These are phyloP conservation scores for Yamadazyma conglobata DNA, from an alignment of 1,139 yeast species.

Conservation along the genomic window DNA sequence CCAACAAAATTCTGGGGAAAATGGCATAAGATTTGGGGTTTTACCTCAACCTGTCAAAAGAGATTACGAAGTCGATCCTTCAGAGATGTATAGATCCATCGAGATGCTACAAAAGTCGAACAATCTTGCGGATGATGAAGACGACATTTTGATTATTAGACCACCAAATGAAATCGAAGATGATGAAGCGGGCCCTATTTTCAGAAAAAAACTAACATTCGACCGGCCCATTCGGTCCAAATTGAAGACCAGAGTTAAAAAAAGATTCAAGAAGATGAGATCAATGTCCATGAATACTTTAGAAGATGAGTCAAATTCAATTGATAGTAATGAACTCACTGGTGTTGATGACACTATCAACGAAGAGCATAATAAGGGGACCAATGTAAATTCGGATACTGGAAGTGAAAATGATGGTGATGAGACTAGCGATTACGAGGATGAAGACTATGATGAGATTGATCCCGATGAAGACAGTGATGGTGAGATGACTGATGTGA, in stretches of 20 bases:
- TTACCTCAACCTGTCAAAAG: constrained; percentile 39
- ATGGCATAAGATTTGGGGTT: constrained; percentile 36
- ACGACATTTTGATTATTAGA: constrained; percentile 76
- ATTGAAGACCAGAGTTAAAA: constrained; percentile 19
- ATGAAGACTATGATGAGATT: constrained; percentile 13
- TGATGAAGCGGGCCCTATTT: constrained; percentile 29
- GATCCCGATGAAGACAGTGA: constrained; percentile 15
- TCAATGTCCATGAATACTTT: constrained; percentile 12
- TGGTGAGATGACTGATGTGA: constrained; percentile 12
- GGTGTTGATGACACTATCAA: constrained; percentile 2
- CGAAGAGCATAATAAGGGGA: not conserved
- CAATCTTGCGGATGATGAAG: constrained; percentile 43
- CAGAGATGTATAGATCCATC: constrained; percentile 80
- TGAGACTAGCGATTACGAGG: constrained; percentile 15
- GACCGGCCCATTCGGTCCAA: constrained; percentile 15
- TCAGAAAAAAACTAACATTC: constrained; percentile 22
- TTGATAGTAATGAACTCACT: constrained; percentile 19
- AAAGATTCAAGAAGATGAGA: constrained; percentile 19
- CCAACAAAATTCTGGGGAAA: not conserved
- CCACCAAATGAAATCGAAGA: constrained; percentile 74
- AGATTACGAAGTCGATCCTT: constrained; percentile 62
- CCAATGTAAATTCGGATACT: not conserved
- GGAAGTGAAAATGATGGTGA: constrained; percentile 12
- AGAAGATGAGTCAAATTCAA: constrained; percentile 20
- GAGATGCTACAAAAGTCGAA: constrained; percentile 57